Percentiles rank a stretch among this genome's conserved stretches.
These are phyloP conservation scores for Musa beccarii DNA, from an alignment of 176 grass and related monocot species.

Conservation along the genomic window DNA sequence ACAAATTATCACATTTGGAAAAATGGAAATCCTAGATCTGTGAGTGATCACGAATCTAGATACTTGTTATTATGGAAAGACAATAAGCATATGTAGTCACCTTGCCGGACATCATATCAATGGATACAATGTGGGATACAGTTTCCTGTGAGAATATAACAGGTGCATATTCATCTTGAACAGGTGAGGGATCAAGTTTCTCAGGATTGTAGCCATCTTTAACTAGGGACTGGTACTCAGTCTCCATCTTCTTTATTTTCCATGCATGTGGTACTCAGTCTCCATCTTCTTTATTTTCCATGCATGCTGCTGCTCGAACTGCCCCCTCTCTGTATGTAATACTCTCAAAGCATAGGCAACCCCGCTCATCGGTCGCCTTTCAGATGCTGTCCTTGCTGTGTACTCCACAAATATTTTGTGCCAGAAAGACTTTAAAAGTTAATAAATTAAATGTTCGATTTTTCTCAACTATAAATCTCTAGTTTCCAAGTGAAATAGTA, in stretches of 20 bases:
- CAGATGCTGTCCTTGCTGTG: slow-evolving; percentile 65
- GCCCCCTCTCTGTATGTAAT: slow-evolving; percentile 45
- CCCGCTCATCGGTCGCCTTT: slow-evolving; percentile 66
- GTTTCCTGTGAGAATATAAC: slow-evolving; percentile 88
- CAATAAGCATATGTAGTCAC: slow-evolving; percentile 27
- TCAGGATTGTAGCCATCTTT: slow-evolving; percentile 58
- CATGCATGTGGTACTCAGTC: slow-evolving; percentile 57
- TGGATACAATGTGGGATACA: slow-evolving; percentile 66
- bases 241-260: slow-evolving; percentile 82
- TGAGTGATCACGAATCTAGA: no score
- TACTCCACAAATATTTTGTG: slow-evolving; percentile 78
- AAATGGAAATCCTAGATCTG: background rate
- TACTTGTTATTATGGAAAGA: background rate
- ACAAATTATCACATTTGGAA: background rate
- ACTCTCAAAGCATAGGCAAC: slow-evolving; percentile 79
- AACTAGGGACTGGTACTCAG: slow-evolving; percentile 45
- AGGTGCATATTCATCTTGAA: slow-evolving; percentile 67
- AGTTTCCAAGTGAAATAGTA: background rate
- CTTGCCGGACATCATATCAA: slow-evolving; percentile 90
- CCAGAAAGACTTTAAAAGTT: slow-evolving; percentile 10
- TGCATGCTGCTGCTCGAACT: slow-evolving; percentile 52
- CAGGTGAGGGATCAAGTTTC: slow-evolving; percentile 58
- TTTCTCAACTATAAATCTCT: background rate
- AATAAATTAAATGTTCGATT: background rate
- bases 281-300: slow-evolving; percentile 83